phyloP scores from a whole-genome alignment of 345 rosid genomes.

The Citrus hindsii region DNA sequence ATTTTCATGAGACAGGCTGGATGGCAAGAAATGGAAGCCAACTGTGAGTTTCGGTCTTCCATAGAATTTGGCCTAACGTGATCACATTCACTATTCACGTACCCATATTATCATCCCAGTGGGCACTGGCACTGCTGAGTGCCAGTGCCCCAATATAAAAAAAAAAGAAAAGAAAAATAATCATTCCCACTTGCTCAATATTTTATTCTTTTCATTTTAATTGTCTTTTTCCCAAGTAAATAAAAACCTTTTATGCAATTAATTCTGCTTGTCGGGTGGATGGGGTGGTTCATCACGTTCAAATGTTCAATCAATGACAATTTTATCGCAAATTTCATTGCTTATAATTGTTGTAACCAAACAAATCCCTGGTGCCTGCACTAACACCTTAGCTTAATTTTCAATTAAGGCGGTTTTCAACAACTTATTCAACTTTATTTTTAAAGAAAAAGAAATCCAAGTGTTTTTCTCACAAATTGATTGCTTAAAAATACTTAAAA shows the following conservation, averaged over 20 bases:
- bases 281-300: not conserved
- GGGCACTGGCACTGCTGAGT: not conserved
- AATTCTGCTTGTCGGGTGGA: not conserved
- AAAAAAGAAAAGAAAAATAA: too few species aligned
- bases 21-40: not conserved
- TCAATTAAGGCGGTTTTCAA: not conserved
- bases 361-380: not conserved
- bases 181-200: too few species aligned
- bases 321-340: not conserved
- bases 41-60: not conserved
- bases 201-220: too few species aligned
- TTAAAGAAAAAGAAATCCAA: too few species aligned
- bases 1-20: slow-evolving; percentile 8
- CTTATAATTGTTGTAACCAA: not conserved
- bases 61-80: not conserved
- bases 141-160: too few species aligned
- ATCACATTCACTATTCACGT: too few species aligned
- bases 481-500: not conserved
- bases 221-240: too few species aligned
- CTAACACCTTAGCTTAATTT: not conserved
- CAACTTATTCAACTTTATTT: not conserved
- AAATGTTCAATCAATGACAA: not conserved
- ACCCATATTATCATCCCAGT: not conserved
- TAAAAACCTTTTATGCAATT: too few species aligned
- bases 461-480: not conserved